Evolutionary conservation across 78 protist genomes (phyloP), one percentile per base, ranked within the genome.

Genomic region (Bodo saltans): DNA sequence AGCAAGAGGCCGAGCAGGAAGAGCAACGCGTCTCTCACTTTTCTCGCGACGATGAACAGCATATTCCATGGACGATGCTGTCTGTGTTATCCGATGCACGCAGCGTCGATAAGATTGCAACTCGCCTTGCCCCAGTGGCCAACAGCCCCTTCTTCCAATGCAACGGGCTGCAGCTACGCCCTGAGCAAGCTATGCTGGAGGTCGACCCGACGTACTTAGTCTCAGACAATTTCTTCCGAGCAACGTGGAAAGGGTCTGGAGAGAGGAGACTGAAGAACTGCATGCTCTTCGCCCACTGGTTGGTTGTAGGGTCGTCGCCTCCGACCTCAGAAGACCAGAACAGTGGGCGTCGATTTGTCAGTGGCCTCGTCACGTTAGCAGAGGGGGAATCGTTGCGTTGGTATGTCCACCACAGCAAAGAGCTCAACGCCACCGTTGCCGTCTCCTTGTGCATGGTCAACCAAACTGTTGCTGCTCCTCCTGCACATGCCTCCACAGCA

Each of bases 331-430:
- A 52, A 33, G 38, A 79, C 40, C 37, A 29, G 52, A 33, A 30
- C 84, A 17, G 53, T 34, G 53, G 27, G 33, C 72, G 37, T 3
- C 68, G 38, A 23, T 28, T 11, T 33, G 1, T 68, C 33, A 1
- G 40, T n/a, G 53, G 34, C 21, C 83, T 83, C 42, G 68, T 91
- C 68, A 60, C 90, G n/a, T 83, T 91, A 28, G 90, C 85, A 0
- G 94, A 91, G 79, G 94, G 89, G 1, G 91, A 91, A 72, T 87
- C 91, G 21, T 0, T 91, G 17, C 87, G 91, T 0, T 26, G 83
- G 27, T 23, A 75, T 27, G 0, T 90, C 35, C 93, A 90, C 88
- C 17, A 42, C 2, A 2, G 42, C 68, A 0, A 8, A 12, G 40
- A 12, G 68, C 35, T 1, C n/a, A 34, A 1, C 32, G 25, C 35